Percentiles rank a stretch among this genome's conserved stretches.
Evolutionary conservation across 2,329 filamentous ascomycete genomes (phyloP).

Genomic region (Exserohilum rostratum): DNA sequence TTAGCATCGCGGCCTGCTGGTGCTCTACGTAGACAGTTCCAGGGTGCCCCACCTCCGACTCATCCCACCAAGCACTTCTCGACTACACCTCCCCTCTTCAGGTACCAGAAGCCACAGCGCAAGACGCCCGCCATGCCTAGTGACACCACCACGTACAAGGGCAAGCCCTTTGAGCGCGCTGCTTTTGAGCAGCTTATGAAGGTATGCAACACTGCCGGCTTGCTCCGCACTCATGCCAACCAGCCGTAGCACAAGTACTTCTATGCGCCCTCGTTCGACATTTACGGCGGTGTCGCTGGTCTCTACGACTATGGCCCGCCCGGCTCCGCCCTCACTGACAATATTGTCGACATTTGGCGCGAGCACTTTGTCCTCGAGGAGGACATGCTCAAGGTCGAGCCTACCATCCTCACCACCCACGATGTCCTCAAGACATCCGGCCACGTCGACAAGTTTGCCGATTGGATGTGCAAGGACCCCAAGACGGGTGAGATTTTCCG

Average conservation of each 20-base stretch:
- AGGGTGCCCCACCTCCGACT: conserved; percentile 41
- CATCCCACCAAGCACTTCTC: conserved; percentile 45
- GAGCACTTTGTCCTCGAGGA: conserved; percentile 94
- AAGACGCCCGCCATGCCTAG: conserved; percentile 38
- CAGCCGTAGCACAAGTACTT: conserved; percentile 60
- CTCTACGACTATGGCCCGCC: conserved; percentile 94
- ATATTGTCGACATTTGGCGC: conserved; percentile 86
- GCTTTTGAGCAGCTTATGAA: conserved; percentile 84
- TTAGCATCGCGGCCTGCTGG: conserved; percentile 33
- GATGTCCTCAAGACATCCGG: conserved; percentile 91
- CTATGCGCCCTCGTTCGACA: conserved; percentile 94
- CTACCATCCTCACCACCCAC: conserved; percentile 89
- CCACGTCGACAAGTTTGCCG: conserved; percentile 96
- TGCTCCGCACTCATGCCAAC: conserved; percentile 11
- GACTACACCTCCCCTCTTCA: conserved; percentile 37
- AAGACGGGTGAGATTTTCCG: conserved; percentile 97
- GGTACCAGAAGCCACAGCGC: conserved; percentile 39
- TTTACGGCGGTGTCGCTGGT: conserved; percentile 86
- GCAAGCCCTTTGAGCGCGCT: conserved; percentile 84
- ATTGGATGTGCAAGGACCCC: conserved; percentile 99
- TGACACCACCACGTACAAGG: conserved; percentile 65
- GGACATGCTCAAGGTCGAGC: conserved; percentile 95
- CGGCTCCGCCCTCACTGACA: conserved; percentile 82
- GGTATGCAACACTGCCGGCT: conserved; percentile 64
- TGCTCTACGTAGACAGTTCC: conserved; percentile 25